Evolutionary conservation across 345 rosid genomes (phyloP).

Genomic region (Cardiospermum halicacabum): DNA sequence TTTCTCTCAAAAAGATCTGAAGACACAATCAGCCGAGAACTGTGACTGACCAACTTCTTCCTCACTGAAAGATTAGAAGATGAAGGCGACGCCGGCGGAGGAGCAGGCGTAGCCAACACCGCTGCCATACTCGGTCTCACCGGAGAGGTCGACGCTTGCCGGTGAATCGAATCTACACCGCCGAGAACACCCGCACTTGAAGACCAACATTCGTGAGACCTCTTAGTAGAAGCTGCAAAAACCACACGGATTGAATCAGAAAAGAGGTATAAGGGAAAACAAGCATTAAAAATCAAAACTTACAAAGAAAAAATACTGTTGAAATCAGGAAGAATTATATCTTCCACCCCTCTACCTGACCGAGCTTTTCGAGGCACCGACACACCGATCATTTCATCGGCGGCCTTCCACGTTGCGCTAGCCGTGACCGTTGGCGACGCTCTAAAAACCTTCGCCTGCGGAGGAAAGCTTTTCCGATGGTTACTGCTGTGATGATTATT

Average conservation of each 20-base stretch:
- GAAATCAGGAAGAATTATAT: constrained; percentile 20
- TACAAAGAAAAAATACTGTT: background rate
- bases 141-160: constrained; percentile 84
- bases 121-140: constrained; percentile 53
- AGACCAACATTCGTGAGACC: constrained; percentile 88
- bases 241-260: background rate
- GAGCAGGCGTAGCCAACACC: constrained; percentile 58
- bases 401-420: constrained; percentile 55
- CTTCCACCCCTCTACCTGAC: constrained; percentile 97
- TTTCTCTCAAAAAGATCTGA: background rate
- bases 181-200: constrained; percentile 44
- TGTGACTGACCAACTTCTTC: constrained; percentile 71
- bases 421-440: constrained; percentile 41
- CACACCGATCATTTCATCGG: constrained; percentile 96
- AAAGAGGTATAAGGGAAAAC: background rate
- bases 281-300: background rate
- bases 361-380: constrained; percentile 99
- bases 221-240: constrained; percentile 69
- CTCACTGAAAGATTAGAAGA: constrained; percentile 75
- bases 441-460: constrained; percentile 55
- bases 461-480: constrained; percentile 60
- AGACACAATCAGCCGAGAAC: background rate
- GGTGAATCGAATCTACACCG: constrained; percentile 59
- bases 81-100: constrained; percentile 63
- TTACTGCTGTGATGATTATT: constrained; percentile 25